Evolutionary conservation across 768 basidiomycete genomes (phyloP).

Genomic region (Filobasidium wieringae): DNA sequence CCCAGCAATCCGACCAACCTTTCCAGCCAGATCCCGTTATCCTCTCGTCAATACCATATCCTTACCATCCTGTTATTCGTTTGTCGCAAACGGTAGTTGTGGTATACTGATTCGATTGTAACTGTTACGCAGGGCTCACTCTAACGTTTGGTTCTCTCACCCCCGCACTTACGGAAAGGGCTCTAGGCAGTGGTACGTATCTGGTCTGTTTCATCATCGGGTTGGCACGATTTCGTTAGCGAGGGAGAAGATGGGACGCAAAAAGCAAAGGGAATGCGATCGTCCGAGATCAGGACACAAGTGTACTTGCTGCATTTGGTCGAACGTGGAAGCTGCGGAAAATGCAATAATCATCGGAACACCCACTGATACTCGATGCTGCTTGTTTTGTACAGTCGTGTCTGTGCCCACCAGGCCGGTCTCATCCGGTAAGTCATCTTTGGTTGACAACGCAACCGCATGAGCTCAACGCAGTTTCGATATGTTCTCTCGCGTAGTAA

Average conservation of each 20-base stretch:
- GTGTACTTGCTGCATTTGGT: no score
- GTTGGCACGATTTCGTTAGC: no score
- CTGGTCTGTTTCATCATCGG: no score
- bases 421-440: slow-evolving; percentile 69
- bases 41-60: background rate
- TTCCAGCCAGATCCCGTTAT: no score
- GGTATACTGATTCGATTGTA: slow-evolving; percentile 11
- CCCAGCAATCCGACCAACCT: no score
- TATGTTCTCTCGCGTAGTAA: background rate
- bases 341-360: background rate
- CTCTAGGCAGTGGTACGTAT: slow-evolving; percentile 75
- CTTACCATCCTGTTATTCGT: background rate
- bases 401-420: slow-evolving; percentile 94
- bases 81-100: no score
- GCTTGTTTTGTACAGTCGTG: slow-evolving; percentile 58
- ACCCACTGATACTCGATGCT: no score
- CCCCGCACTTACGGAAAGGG: slow-evolving; percentile 93
- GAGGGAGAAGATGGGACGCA: no score
- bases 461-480: background rate
- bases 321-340: background rate
- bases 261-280: no score
- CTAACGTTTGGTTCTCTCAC: slow-evolving; percentile 94
- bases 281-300: no score
- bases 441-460: background rate
- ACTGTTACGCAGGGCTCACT: slow-evolving; percentile 73